Conservation (phyloP, 495 filamentous ascomycete species). For the Penicillium pancosmium region DNA sequence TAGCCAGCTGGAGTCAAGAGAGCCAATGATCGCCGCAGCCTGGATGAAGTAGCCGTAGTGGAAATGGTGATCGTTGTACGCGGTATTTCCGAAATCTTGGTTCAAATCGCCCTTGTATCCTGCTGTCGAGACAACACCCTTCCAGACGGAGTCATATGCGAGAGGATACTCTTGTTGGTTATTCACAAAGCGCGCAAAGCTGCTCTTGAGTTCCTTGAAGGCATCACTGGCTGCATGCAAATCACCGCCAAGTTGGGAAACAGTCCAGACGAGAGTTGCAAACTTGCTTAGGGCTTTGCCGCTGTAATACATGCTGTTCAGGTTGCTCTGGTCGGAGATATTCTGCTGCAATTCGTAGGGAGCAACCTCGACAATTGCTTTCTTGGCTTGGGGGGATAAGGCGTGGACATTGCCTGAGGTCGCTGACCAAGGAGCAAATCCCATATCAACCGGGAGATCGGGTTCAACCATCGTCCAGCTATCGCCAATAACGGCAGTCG, state of each 20-base stretch:
- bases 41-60: constrained; percentile 90
- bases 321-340: constrained; percentile 68
- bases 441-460: constrained; percentile 71
- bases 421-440: constrained; percentile 74
- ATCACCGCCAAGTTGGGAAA: constrained; percentile 67
- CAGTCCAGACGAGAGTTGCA: constrained; percentile 69
- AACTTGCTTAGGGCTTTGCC: constrained; percentile 94
- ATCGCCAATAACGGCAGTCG: constrained; percentile 72
- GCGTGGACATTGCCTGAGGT: constrained; percentile 47
- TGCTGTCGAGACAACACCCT: constrained; percentile 80
- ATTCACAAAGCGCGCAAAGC: constrained; percentile 73
- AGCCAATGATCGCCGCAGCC: constrained; percentile 80
- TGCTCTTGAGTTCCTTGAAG: constrained; percentile 67
- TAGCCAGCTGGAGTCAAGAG: constrained; percentile 79
- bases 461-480: constrained; percentile 78
- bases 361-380: constrained; percentile 59
- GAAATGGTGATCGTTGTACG: constrained; percentile 98
- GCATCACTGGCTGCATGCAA: constrained; percentile 60
- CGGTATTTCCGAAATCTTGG: constrained; percentile 79
- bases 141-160: constrained; percentile 82
- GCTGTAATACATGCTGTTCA: constrained; percentile 93
- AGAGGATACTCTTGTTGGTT: constrained; percentile 80
- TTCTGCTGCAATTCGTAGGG: constrained; percentile 71
- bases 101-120: constrained; percentile 75
- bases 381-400: constrained; percentile 55